Evolutionary conservation across 805 yeast species (phyloP), one percentile per base, ranked within the genome.

Genomic region (Starmerella roubikii): DNA sequence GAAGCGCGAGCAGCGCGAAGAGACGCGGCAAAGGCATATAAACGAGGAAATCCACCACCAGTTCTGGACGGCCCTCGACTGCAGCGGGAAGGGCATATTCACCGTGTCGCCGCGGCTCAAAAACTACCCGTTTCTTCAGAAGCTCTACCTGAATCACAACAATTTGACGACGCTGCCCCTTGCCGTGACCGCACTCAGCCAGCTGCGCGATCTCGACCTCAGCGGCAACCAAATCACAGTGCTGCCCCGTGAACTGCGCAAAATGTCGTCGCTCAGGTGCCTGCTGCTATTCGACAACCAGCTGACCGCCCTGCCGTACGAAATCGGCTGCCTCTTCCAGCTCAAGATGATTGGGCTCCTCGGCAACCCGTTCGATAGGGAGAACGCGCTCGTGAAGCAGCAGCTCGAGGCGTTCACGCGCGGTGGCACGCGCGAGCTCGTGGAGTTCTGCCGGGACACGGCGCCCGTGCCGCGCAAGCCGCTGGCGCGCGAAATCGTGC

Each of bases 41-140:
- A 60, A 59, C 40, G 61, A 59, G 48, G 61, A 56, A 33, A 42
- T 56, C 37, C 55, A 65, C 50, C 78, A 76, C 43, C 96, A 86
- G 61, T 69, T 81, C 54, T 91, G 99, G 99, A 80, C 93, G 38
- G 88, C 86, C 5, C 65, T 91, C 48, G 99, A 91, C 62, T 65
- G 88, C 48, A 76, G 93, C 47, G 95, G 95, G 43, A 93, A 91
- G 59, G 82, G 88, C 25, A 66, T 91, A 37, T 65, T 73, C 45
- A 69, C 72, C 41, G 49, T 88, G 23, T 72, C 83, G n/a, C 72
- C 78, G 17, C 75, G 76, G 50, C 60, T 91, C 33, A 84, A 84
- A 66, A 72, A 75, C 34, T 91, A 85, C 59, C 70, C 71, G 44
- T 91, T 91, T 52, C 68, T 91, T 52, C 91, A 88, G 54, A 78